Percentiles rank a stretch among this genome's conserved stretches.
phyloP scores from a whole-genome alignment of 2,329 filamentous ascomycete species.

The Diplodia seriata region DNA sequence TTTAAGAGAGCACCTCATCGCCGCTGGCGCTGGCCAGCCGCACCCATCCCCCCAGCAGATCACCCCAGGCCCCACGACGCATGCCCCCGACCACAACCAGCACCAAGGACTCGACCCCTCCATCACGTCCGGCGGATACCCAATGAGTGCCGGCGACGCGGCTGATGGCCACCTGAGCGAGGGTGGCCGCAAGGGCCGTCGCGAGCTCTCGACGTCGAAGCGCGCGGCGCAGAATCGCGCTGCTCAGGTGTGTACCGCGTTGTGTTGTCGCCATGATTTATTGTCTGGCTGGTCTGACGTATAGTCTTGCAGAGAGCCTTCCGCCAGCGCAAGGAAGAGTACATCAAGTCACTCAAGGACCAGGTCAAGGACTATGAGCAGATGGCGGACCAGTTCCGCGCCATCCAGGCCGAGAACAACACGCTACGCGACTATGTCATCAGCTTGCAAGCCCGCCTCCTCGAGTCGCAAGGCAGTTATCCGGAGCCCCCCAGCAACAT shows the following conservation, averaged over 20 bases:
- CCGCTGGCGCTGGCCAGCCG: slow-evolving; percentile 55
- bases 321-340: slow-evolving; percentile 94
- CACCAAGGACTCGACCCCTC: slow-evolving; percentile 66
- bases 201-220: slow-evolving; percentile 93
- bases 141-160: slow-evolving; percentile 55
- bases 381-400: slow-evolving; percentile 78
- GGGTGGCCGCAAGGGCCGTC: slow-evolving; percentile 75
- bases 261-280: too few relatives aligned
- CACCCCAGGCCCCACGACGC: slow-evolving; percentile 40
- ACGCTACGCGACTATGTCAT: slow-evolving; percentile 91
- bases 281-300: neutral
- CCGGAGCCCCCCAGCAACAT: slow-evolving; percentile 84
- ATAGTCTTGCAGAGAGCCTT: slow-evolving; percentile 76
- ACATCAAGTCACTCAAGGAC: slow-evolving; percentile 96
- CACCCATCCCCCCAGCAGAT: slow-evolving; percentile 46
- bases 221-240: slow-evolving; percentile 95
- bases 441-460: slow-evolving; percentile 82
- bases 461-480: slow-evolving; percentile 83
- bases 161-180: slow-evolving; percentile 52
- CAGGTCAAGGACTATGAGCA: slow-evolving; percentile 82
- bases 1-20: slow-evolving; percentile 69
- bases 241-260: slow-evolving; percentile 75
- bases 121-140: slow-evolving; percentile 59
- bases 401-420: slow-evolving; percentile 87
- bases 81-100: slow-evolving; percentile 53